phyloP scores from a whole-genome alignment of 2,329 filamentous ascomycete species.

The Penicillium glabrum region DNA sequence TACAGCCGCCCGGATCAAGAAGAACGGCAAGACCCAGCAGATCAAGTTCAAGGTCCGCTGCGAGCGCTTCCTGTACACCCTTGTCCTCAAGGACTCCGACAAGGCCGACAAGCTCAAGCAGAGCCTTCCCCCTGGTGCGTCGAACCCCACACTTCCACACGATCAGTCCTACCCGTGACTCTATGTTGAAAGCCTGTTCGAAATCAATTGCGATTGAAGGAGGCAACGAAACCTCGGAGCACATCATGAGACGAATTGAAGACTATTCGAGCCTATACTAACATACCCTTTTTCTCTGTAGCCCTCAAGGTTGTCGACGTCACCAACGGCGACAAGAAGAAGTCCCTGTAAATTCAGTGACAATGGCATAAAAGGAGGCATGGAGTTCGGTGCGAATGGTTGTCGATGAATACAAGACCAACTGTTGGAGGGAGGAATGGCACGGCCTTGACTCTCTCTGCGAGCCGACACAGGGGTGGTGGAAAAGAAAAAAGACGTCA shows the following conservation, averaged over 20 bases:
- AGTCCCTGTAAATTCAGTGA: conserved; percentile 42
- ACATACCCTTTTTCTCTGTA: conserved; percentile 24
- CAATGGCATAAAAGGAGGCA: conserved; percentile 26
- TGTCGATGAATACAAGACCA: conserved; percentile 28
- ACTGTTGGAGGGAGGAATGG: conserved; percentile 28
- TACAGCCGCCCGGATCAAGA: conserved; percentile 87
- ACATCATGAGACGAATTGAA: neutral
- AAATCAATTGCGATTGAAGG: neutral
- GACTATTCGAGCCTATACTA: conserved; percentile 10
- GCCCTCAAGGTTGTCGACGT: conserved; percentile 48
- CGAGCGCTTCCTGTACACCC: conserved; percentile 93
- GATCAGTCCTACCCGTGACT: neutral
- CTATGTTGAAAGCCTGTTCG: neutral
- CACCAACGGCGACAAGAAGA: conserved; percentile 47
- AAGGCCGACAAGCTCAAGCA: conserved; percentile 99
- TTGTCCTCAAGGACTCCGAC: conserved; percentile 96
- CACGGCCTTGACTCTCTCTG: conserved; percentile 28
- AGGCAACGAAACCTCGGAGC: neutral
- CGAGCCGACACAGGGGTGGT: conserved; percentile 32
- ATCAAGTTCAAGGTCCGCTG: conserved; percentile 99
- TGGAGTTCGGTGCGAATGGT: conserved; percentile 27
- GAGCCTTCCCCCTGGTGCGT: conserved; percentile 93
- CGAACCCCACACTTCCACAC: conserved; percentile 7
- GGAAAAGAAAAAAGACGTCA: conserved; percentile 7
- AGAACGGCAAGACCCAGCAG: conserved; percentile 84